Conservation (phyloP, 352 stramenopile species). For the Phytophthora megakarya region DNA sequence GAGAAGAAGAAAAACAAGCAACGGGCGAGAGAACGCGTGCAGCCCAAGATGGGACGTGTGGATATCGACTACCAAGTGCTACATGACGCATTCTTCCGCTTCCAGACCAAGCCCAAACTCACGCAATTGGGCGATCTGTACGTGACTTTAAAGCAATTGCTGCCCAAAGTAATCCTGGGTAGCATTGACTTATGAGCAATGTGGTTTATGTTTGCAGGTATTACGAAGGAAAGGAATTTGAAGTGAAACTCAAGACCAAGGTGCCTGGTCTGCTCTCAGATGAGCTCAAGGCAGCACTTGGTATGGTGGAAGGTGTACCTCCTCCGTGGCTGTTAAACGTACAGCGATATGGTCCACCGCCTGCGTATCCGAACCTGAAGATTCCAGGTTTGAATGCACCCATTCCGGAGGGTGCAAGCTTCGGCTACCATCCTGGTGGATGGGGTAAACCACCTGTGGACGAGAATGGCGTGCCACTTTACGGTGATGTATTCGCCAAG, state of each 20-base stretch:
- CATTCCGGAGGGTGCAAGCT: conserved; percentile 93
- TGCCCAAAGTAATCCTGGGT: not conserved
- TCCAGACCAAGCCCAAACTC: conserved; percentile 97
- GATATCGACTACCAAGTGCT: conserved; percentile 99
- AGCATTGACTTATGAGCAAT: conserved; percentile 3
- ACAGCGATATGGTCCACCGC: conserved; percentile 97
- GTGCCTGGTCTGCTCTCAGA: conserved; percentile 90
- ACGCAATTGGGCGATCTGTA: conserved; percentile 85
- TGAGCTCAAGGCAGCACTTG: conserved; percentile 90
- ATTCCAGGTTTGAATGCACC: conserved; percentile 98
- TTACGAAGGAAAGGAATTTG: conserved; percentile 98
- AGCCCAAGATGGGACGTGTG: conserved; percentile 96
- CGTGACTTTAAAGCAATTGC: conserved; percentile 7
- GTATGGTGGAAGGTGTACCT: conserved; percentile 93
- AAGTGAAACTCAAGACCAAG: conserved; percentile 91
- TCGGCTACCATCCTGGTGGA: conserved; percentile 96
- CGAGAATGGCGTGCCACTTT: conserved; percentile 94
- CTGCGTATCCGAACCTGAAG: conserved; percentile 95
- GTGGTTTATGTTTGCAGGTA: conserved; percentile 64
- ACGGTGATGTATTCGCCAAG: conserved; percentile 96
- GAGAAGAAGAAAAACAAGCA: conserved; percentile 93
- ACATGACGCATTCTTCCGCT: conserved; percentile 99
- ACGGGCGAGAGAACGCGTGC: conserved; percentile 92
- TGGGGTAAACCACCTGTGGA: conserved; percentile 99
- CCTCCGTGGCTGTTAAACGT: conserved; percentile 99